Evolutionary conservation across 2,329 filamentous ascomycete species (phyloP).

Genomic region (Phialophora verrucosa): DNA sequence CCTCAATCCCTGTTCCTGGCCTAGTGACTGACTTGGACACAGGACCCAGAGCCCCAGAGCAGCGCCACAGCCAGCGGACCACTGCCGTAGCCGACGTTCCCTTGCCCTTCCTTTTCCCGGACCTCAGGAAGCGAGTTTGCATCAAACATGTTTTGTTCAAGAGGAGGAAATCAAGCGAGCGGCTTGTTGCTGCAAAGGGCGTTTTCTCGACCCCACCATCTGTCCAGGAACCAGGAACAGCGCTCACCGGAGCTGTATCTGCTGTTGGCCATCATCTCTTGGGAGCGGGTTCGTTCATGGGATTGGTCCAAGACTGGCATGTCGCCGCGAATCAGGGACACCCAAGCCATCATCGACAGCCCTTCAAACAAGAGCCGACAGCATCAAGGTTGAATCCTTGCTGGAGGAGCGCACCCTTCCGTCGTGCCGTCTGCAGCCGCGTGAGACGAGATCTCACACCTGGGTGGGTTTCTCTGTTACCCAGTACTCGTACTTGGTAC

Average conservation of each 20-base stretch:
- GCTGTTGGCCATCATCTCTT: conserved; percentile 10
- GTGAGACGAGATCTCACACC: neutral
- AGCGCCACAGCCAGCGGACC: conserved; percentile 3
- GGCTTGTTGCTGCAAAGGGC: conserved; percentile 1
- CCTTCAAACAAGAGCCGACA: conserved; percentile 13
- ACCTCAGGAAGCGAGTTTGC: conserved; percentile 9
- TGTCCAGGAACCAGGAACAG: conserved; percentile 24
- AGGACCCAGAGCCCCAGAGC: neutral
- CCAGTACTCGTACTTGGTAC: no score
- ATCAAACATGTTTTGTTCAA: neutral
- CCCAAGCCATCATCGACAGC: neutral
- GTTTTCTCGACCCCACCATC: conserved; percentile 13
- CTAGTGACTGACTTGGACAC: neutral
- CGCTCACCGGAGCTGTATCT: conserved; percentile 1
- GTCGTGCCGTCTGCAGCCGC: neutral
- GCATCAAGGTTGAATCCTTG: conserved; percentile 8
- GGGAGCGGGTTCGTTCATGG: conserved; percentile 2
- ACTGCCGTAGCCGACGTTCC: neutral
- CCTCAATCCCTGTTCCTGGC: conserved; percentile 14
- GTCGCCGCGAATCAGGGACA: conserved; percentile 23
- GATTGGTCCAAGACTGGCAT: conserved; percentile 17
- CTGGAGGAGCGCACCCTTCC: conserved; percentile 2
- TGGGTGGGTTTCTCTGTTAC: neutral
- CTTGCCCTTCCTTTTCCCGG: neutral
- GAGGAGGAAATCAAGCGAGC: conserved; percentile 1